Evolutionary conservation across 371 early-diverging fungal genomes (phyloP).

Genomic region (Lichtheimia corymbifera): DNA sequence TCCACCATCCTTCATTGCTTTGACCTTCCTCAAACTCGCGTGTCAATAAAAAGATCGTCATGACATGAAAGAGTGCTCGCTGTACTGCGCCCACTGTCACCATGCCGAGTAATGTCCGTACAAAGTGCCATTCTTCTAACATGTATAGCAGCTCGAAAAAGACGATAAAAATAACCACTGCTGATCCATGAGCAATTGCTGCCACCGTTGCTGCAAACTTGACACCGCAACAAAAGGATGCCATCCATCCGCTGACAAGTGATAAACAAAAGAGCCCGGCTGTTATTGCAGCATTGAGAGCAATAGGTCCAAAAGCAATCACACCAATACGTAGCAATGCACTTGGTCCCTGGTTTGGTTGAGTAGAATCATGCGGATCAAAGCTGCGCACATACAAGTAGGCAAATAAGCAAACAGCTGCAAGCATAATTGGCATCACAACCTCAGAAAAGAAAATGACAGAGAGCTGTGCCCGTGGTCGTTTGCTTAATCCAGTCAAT

Average conservation of each 20-base stretch:
- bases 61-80: slow-evolving; percentile 64
- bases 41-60: slow-evolving; percentile 69
- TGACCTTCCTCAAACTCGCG: slow-evolving; percentile 76
- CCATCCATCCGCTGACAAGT: slow-evolving; percentile 64
- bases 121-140: slow-evolving; percentile 65
- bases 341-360: slow-evolving; percentile 30
- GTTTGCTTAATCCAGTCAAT: slow-evolving; percentile 34
- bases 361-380: slow-evolving; percentile 22
- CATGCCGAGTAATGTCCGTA: slow-evolving; percentile 68
- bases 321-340: slow-evolving; percentile 56
- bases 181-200: slow-evolving; percentile 64
- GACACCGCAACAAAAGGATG: slow-evolving; percentile 58
- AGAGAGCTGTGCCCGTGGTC: slow-evolving; percentile 60
- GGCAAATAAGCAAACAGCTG: slow-evolving; percentile 59
- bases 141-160: slow-evolving; percentile 67
- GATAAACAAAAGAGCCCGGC: slow-evolving; percentile 68
- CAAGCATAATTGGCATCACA: slow-evolving; percentile 66
- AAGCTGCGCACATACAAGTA: slow-evolving; percentile 64
- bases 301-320: slow-evolving; percentile 69
- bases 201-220: slow-evolving; percentile 75
- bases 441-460: slow-evolving; percentile 77
- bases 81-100: slow-evolving; percentile 64
- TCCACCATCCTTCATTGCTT: slow-evolving; percentile 87
- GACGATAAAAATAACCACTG: slow-evolving; percentile 61
- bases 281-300: slow-evolving; percentile 68